Base-by-base conservation (phyloP, 169 alveolate genomes). In the Plasmodium gonderi region DNA sequence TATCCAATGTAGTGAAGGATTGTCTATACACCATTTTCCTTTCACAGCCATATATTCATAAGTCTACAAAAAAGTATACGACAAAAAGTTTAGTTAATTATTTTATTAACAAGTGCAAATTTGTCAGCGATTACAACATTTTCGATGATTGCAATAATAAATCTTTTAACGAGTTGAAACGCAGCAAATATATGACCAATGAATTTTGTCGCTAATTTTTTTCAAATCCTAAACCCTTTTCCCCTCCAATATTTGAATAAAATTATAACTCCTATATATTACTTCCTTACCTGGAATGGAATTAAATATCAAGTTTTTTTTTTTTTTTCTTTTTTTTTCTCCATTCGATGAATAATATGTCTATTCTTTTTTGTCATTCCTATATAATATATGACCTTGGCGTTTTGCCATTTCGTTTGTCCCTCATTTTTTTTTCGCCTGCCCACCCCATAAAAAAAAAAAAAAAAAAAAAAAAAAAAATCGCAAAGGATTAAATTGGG, bases 21-120 rank as follows among this genome's bases (percentile, higher is more conserved):
- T 83, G 92, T 29, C 54, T 83, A 7, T 83, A 83, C 65, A 69
- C 75, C 26, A 60, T 74, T 23, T 47, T 83, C 77, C 77, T 83
- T 12, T 83, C 92, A 11, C 92, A 83, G 64, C 92, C 92, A 6
- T 83, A 83, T 60, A 49, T 83, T 69, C 92, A 83, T 20, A 83
- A 83, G 26, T 83, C 92, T 5, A 68, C 92, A 3, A 72, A 83
- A 11, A 83, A 83, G 64, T 83, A 83, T 29, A 14, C 75, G 14
- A 83, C 92, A 1, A 83, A 69, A 17, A 74, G 81, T 44, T 47
- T 83, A 76, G 85, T 83, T 47, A 69, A 83, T 29, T 83, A 83
- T 60, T 83, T 83, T 11, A 69, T 83, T 47, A 83, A 83, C 26
- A 83, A 83, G 44, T 69, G 92, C 64, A 83, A 36, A 42, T 74